Base-by-base conservation (phyloP, 257 asterid genomes). In the Capsicum chinense region DNA sequence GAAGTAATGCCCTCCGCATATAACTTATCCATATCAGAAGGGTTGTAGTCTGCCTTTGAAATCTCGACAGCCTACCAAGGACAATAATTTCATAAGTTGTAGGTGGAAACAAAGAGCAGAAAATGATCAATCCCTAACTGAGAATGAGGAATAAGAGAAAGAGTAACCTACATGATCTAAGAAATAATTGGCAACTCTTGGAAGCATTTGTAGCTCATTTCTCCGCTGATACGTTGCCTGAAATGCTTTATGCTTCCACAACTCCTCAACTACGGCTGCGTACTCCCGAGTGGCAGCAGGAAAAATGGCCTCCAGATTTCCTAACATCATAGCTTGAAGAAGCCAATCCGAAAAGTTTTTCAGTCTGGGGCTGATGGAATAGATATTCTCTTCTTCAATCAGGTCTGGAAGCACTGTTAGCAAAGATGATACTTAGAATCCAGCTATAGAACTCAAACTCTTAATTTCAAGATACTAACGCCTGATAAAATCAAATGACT, bases 271-370 rank as follows among this genome's bases (percentile, higher is more conserved):
- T 47, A 87, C 71, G 79, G 95, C 94, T 9, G 99, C 89, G 80
- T 93, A 93, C 87, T 88, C 97, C 67, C 97, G 91, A 11, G 99
- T 97, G 59, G 98, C 91, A 82, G 97, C 99, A 59, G 99, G 98
- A 57, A 95, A 93, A 73, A 95, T 88, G 56, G 86, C 90, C 84
- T 95, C 99, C 88, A 97, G 88, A 83, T 93, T 93, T 85, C 99
- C 99, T 3, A 94, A 86, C 88, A 83, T 86, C 92, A 79, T 89
- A 16, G 92, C 85, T 86, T 93, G 93, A 85, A 91, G 92, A 48
- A 97, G 96, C 97, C 95, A 93, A 84, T 82, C 92, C 0, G 99
- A 88, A 85, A 97, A 95, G 50, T 82, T 69, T 86, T 93, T 93
- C 83, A 95, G 89, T 80, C 86, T 86, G 47, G 91, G 94, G 85